Evolutionary conservation across 352 stramenopile species (phyloP), one percentile per base, ranked within the genome.

Genomic region (Phytophthora vignae): DNA sequence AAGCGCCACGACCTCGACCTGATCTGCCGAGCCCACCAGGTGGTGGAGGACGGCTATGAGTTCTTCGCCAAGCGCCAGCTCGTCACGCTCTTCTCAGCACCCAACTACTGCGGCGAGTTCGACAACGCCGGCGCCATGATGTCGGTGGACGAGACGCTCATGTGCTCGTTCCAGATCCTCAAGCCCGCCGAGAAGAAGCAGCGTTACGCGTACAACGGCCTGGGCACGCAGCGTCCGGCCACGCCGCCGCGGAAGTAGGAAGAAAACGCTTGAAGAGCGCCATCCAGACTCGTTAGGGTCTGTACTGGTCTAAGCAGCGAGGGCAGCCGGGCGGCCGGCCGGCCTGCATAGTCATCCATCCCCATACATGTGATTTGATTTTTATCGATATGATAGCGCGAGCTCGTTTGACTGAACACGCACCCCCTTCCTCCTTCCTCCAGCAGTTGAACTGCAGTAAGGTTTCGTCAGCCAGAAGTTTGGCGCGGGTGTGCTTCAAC

Each of bases 91-190:
- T 99, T 99, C 74, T 99, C 97, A 40, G 98, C 98, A 21, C 98
- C 98, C 8, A 99, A 99, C 83, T 99, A 99, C 81, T 99, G 98
- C 81, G 98, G 98, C 64, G 98, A 99, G 87, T 99, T 99, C 78
- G 98, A 99, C 80, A 99, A 99, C 78, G 98, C 98, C 29, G 98
- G 98, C 52, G 88, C 86, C 4, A 96, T 97, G 74, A 78, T 97
- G 44, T 84, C 88, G 25, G 87, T 96, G 11, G 88, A 94, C 72
- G 86, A 93, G 73, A 82, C 71, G n/a, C 84, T 96, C 55, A 80
- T 75, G 57, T 96, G 88, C 74, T 93, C 84, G 57, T 97, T 97
- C 78, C 93, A 96, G 74, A 87, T 97, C 58, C 78, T 96, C 25
- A 93, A 93, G 70, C 87, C 87, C 2, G 82, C 84, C 5, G 87